Percentiles rank a stretch among this genome's conserved stretches.
phyloP scores from a whole-genome alignment of 768 basidiomycete species.

The Serendipita sp. region DNA sequence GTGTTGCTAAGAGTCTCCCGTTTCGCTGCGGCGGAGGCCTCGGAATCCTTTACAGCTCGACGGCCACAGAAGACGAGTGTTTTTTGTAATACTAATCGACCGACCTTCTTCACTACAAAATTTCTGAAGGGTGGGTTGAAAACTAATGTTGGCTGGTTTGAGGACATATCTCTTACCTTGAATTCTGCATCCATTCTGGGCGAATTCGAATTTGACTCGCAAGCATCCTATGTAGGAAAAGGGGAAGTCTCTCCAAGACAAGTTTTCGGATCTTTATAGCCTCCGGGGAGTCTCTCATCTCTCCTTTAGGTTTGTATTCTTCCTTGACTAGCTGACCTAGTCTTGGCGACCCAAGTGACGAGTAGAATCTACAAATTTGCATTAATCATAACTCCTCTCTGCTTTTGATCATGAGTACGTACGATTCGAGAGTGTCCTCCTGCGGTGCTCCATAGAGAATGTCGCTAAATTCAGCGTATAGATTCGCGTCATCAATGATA shows the following conservation, averaged over 20 bases:
- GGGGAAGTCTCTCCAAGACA: conserved; percentile 66
- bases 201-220: conserved; percentile 45
- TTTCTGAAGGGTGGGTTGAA: conserved; percentile 49
- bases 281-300: conserved; percentile 30
- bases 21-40: conserved; percentile 65
- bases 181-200: conserved; percentile 41
- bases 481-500: conserved; percentile 73
- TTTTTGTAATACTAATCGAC: neutral
- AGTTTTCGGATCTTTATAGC: conserved; percentile 39
- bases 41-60: conserved; percentile 38
- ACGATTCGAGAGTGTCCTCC: conserved; percentile 81
- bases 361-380: conserved; percentile 45
- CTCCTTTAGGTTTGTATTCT: conserved; percentile 45
- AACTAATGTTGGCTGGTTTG: conserved; percentile 47
- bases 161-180: conserved; percentile 43
- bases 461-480: conserved; percentile 62
- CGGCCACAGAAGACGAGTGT: conserved; percentile 34
- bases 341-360: conserved; percentile 51
- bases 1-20: conserved; percentile 52
- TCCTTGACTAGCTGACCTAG: conserved; percentile 62
- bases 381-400: neutral
- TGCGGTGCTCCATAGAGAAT: conserved; percentile 65
- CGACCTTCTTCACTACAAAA: neutral
- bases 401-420: conserved; percentile 5
- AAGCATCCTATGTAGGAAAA: conserved; percentile 82